A percentile compares a stretch with the other conserved stretches of the same genome.
Evolutionary conservation across 305 asterid genomes (phyloP).

Genomic region (Ilex paraguariensis): DNA sequence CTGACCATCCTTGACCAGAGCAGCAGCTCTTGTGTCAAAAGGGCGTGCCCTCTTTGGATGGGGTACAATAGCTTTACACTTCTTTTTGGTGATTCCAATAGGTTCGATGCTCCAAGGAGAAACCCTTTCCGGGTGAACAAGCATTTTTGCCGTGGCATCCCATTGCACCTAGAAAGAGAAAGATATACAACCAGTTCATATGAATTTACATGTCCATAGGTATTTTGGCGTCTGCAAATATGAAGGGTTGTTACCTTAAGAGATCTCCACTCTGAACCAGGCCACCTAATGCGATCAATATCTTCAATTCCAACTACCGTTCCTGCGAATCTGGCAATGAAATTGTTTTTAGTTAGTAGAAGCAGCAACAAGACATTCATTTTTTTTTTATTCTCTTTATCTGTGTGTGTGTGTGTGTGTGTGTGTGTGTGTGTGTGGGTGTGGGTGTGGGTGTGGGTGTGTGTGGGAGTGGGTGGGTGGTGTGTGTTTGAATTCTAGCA

Average conservation of each 20-base stretch:
- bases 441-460: too few species aligned
- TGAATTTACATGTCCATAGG: neutral
- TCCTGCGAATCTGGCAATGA: conserved; percentile 7
- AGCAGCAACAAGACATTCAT: neutral
- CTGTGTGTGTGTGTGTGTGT: too few species aligned
- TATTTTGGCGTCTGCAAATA: neutral
- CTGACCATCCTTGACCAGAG: neutral
- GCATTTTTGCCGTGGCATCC: conserved; percentile 2
- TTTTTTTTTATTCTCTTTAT: too few species aligned
- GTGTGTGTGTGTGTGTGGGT: too few species aligned
- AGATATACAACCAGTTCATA: neutral
- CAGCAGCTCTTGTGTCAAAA: neutral
- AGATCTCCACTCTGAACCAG: conserved; percentile 15
- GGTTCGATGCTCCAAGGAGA: conserved; percentile 11
- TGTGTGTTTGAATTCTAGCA: too few species aligned
- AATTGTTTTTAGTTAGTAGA: neutral
- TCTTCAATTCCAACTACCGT: conserved; percentile 4
- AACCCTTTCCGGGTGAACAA: conserved; percentile 3
- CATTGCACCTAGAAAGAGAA: conserved; percentile 8
- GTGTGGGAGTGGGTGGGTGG: too few species aligned
- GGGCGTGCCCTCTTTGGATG: conserved; percentile 1
- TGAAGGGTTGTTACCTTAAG: conserved; percentile 2
- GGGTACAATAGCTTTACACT: neutral
- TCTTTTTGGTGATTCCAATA: conserved; percentile 3
- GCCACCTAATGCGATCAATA: conserved; percentile 11